Percentiles rank a stretch among this genome's conserved stretches.
Evolutionary conservation across 306 rosid species (phyloP).

Genomic region (Crotalaria pallida): DNA sequence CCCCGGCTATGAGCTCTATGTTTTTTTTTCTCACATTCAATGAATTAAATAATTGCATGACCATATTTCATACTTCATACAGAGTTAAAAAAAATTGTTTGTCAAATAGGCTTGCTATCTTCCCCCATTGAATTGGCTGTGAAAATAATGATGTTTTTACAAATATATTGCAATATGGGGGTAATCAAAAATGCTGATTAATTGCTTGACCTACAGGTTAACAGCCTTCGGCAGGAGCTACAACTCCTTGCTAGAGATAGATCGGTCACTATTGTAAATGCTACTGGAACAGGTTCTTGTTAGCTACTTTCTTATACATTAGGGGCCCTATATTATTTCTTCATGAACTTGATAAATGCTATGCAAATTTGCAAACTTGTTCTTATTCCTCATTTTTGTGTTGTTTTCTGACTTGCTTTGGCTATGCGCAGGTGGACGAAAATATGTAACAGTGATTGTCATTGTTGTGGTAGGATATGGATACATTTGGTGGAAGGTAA

Average conservation of each 20-base stretch:
- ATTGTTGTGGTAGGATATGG: constrained; percentile 73
- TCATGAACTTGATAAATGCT: background rate
- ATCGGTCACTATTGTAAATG: constrained; percentile 58
- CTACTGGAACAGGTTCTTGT: constrained; percentile 55
- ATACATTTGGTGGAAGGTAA: constrained; percentile 93
- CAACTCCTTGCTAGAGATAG: constrained; percentile 46
- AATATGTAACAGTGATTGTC: constrained; percentile 58
- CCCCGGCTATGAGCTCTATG: background rate
- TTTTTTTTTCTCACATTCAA: background rate
- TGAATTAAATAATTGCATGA: constrained; percentile 1
- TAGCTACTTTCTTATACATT: constrained; percentile 17
- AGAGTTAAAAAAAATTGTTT: background rate
- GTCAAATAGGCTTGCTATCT: constrained; percentile 3
- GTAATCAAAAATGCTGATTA: constrained; percentile 20
- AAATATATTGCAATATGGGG: background rate
- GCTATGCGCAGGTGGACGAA: constrained; percentile 50
- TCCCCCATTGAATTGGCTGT: background rate
- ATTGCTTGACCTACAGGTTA: constrained; percentile 49
- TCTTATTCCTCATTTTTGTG: background rate
- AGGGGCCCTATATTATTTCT: background rate
- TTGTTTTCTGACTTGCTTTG: constrained; percentile 28
- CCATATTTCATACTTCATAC: background rate
- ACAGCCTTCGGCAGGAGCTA: constrained; percentile 65
- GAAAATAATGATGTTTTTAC: background rate
- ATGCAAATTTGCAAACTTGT: constrained; percentile 6